These are phyloP conservation scores for Noccaea bulbosa DNA, from an alignment of 345 rosid genomes.

Conservation along the genomic window DNA sequence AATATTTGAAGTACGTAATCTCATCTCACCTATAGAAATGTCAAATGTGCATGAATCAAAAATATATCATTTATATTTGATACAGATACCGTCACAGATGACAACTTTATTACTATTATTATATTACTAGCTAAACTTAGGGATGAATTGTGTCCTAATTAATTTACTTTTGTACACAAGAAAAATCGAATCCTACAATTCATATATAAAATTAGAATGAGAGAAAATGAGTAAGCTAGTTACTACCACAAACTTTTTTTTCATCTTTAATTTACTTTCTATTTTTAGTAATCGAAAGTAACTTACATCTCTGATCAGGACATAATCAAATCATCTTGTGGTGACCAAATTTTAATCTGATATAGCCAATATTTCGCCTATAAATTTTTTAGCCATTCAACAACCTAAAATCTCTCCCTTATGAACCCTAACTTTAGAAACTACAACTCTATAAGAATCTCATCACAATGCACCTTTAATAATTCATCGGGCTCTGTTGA, in stretches of 20 bases:
- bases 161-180: neutral
- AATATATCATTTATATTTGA: too few relatives aligned
- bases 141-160: neutral
- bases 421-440: constrained; percentile 39
- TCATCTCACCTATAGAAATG: too few relatives aligned
- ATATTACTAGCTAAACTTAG: neutral
- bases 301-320: constrained; percentile 23
- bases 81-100: too few relatives aligned
- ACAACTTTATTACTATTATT: too few relatives aligned
- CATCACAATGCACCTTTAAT: constrained; percentile 26
- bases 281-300: constrained; percentile 33
- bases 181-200: neutral
- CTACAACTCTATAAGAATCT: constrained; percentile 34
- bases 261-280: neutral
- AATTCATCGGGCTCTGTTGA: constrained; percentile 27
- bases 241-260: neutral
- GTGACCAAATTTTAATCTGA: constrained; percentile 14
- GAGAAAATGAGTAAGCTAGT: neutral
- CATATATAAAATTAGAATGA: neutral
- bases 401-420: constrained; percentile 31
- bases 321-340: constrained; percentile 22
- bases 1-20: too few relatives aligned
- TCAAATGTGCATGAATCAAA: too few relatives aligned
- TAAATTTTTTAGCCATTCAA: constrained; percentile 38
- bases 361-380: constrained; percentile 16